Evolutionary conservation across 306 rosid genomes (phyloP).

Genomic region (Acmispon strigosus): DNA sequence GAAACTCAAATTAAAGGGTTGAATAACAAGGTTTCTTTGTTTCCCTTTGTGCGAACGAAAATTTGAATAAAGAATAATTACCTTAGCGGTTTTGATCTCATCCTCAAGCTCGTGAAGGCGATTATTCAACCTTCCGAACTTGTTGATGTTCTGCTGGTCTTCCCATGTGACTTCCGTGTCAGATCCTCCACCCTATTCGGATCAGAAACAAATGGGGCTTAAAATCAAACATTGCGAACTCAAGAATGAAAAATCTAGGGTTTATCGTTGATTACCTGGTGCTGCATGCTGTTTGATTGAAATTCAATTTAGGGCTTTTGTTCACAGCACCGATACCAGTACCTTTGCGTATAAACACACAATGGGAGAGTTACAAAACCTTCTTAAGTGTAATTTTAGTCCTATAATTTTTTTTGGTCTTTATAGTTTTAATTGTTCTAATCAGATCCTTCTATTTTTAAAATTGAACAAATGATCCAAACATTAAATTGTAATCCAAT

Average conservation of each 20-base stretch:
- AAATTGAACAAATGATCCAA: no score
- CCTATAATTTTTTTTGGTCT: no score
- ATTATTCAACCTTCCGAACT: slow-evolving; percentile 80
- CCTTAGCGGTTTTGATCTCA: slow-evolving; percentile 79
- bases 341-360: neutral
- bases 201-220: neutral
- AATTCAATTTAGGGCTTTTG: slow-evolving; percentile 25
- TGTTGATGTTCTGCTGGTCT: slow-evolving; percentile 81
- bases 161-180: slow-evolving; percentile 87
- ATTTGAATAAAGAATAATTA: slow-evolving; percentile 4
- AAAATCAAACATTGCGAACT: neutral
- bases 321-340: neutral
- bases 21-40: neutral
- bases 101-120: slow-evolving; percentile 93
- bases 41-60: neutral
- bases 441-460: no score
- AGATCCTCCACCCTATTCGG: slow-evolving; percentile 61
- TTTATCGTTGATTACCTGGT: slow-evolving; percentile 34
- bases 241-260: slow-evolving; percentile 15
- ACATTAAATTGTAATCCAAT: no score
- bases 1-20: neutral
- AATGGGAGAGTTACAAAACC: no score
- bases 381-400: no score
- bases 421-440: no score
- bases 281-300: slow-evolving; percentile 38